These are phyloP conservation scores for Venturia carpophila DNA, from an alignment of 2,329 filamentous ascomycete genomes.

Conservation along the genomic window DNA sequence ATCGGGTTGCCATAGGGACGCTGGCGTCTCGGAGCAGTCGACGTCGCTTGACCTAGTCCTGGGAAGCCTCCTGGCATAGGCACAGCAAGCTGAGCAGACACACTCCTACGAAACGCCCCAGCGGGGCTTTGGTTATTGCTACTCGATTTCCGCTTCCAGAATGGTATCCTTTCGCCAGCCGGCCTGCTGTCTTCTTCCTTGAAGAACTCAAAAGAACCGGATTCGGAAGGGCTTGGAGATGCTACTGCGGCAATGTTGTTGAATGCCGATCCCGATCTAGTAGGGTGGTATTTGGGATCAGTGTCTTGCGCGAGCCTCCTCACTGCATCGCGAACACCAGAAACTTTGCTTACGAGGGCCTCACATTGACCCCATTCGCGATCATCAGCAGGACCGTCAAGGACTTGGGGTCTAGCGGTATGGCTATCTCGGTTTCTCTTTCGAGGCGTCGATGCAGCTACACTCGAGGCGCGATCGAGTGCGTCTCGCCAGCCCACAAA, in stretches of 20 bases:
- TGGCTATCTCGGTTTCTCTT: constrained; percentile 20
- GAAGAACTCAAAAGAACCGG: constrained; percentile 51
- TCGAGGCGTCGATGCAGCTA: constrained; percentile 26
- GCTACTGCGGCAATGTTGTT: constrained; percentile 26
- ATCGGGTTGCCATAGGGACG: constrained; percentile 27
- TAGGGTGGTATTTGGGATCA: constrained; percentile 51
- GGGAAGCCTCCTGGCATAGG: constrained; percentile 35
- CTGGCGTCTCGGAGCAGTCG: constrained; percentile 35
- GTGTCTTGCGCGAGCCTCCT: constrained; percentile 80
- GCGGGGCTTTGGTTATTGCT: constrained; percentile 36
- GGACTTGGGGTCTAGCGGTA: not conserved
- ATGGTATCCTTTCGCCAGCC: constrained; percentile 57
- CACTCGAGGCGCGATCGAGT: constrained; percentile 70
- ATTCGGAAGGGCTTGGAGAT: constrained; percentile 34
- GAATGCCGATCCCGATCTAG: constrained; percentile 31
- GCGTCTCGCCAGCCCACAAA: constrained; percentile 83
- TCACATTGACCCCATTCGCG: constrained; percentile 84
- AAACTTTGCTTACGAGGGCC: constrained; percentile 73
- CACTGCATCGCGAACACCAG: constrained; percentile 81
- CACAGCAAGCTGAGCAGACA: constrained; percentile 47
- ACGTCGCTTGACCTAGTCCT: constrained; percentile 25
- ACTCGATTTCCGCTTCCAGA: constrained; percentile 88
- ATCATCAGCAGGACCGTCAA: constrained; percentile 51
- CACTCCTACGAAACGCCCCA: constrained; percentile 40
- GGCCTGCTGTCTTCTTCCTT: constrained; percentile 27